Evolutionary conservation across 495 filamentous ascomycete genomes (phyloP).

Genomic region (Aspergillus biplanus): DNA sequence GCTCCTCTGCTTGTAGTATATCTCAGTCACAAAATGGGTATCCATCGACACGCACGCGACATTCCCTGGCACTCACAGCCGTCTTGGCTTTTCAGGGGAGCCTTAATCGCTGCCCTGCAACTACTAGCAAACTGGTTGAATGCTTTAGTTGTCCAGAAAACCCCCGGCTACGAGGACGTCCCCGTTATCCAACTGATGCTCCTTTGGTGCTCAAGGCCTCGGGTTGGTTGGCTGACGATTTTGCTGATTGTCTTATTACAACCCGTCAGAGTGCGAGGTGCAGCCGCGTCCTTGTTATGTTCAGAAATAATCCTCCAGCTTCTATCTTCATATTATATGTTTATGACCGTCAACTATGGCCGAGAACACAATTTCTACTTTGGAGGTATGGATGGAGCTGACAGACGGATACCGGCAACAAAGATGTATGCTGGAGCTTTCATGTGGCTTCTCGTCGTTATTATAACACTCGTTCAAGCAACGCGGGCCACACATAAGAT

Average conservation of each 20-base stretch:
- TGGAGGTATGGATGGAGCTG: slow-evolving; percentile 21
- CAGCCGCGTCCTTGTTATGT: slow-evolving; percentile 17
- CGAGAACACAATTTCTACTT: slow-evolving; percentile 24
- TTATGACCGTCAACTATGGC: slow-evolving; percentile 25
- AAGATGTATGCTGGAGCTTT: slow-evolving; percentile 21
- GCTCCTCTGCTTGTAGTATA: slow-evolving; percentile 17
- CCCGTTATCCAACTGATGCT: slow-evolving; percentile 22
- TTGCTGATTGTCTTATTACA: slow-evolving; percentile 15
- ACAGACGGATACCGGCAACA: slow-evolving; percentile 5
- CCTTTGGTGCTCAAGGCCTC: slow-evolving; percentile 26
- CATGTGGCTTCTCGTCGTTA: slow-evolving; percentile 16
- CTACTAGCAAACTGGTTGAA: slow-evolving; percentile 20
- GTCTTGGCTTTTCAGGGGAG: slow-evolving; percentile 22
- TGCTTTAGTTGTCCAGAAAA: slow-evolving; percentile 12
- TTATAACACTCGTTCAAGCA: slow-evolving; percentile 4
- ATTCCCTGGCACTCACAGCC: slow-evolving; percentile 7
- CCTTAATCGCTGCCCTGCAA: slow-evolving; percentile 19
- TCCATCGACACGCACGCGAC: slow-evolving; percentile 7
- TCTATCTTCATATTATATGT: slow-evolving; percentile 20
- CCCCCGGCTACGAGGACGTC: slow-evolving; percentile 19
- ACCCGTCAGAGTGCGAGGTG: slow-evolving; percentile 1
- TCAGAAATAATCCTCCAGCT: slow-evolving; percentile 22
- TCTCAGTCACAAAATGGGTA: slow-evolving; percentile 15
- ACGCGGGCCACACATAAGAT: slow-evolving; percentile 2
- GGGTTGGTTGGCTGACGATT: slow-evolving; percentile 16